A percentile compares a stretch with the other conserved stretches of the same genome.
These are phyloP conservation scores for Diaporthe citriasiana DNA, from an alignment of 2,329 filamentous ascomycete species.

Conservation along the genomic window DNA sequence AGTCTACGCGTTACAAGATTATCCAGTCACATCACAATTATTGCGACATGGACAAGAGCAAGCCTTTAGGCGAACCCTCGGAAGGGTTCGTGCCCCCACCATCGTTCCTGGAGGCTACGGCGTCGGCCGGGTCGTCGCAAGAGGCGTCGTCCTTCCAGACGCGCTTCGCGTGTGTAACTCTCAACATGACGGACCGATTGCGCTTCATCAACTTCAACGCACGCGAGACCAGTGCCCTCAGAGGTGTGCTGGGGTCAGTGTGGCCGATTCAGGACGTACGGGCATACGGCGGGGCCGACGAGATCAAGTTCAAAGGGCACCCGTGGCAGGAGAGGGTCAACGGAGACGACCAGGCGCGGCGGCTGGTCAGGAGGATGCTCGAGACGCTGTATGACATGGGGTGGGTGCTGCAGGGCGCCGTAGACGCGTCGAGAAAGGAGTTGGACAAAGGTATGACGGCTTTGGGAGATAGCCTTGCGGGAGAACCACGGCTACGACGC, in stretches of 20 bases:
- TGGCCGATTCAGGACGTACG: conserved; percentile 52
- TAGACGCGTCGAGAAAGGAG: conserved; percentile 52
- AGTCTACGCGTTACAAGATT: not conserved
- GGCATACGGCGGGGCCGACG: conserved; percentile 51
- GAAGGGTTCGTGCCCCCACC: not conserved
- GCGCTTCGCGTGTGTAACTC: conserved; percentile 50
- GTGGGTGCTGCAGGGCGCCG: conserved; percentile 54
- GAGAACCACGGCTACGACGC: not conserved
- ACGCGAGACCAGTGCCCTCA: conserved; percentile 48
- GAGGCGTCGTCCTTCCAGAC: conserved; percentile 42
- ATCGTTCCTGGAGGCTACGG: conserved; percentile 20
- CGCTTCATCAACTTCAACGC: conserved; percentile 54
- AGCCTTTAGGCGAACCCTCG: not conserved
- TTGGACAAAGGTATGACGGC: conserved; percentile 47
- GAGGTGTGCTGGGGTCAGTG: conserved; percentile 45
- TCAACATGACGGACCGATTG: conserved; percentile 50
- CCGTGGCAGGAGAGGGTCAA: conserved; percentile 52
- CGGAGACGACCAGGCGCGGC: conserved; percentile 49
- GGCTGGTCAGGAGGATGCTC: conserved; percentile 52
- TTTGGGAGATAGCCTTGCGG: not conserved
- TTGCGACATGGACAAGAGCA: conserved; percentile 13
- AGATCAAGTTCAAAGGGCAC: conserved; percentile 54
- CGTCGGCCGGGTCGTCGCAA: not conserved
- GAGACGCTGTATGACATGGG: conserved; percentile 52
- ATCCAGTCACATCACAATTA: not conserved